phyloP scores from a whole-genome alignment of 176 grass and related monocot genomes.

The Rhipidocladum racemiflorum region DNA sequence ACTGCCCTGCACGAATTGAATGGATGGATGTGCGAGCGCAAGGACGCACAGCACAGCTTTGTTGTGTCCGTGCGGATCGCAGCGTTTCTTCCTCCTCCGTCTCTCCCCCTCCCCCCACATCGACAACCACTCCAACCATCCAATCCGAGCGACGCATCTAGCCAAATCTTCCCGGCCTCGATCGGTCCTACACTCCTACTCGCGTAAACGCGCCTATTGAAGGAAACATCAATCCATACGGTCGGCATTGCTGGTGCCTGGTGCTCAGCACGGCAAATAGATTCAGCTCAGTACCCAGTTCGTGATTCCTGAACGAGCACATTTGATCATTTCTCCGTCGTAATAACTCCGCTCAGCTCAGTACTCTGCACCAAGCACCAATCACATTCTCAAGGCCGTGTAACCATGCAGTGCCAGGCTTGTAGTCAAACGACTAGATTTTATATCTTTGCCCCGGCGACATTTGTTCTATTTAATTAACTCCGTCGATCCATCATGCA shows the following conservation, averaged over 20 bases:
- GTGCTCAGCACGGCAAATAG: neutral
- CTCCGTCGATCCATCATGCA: neutral
- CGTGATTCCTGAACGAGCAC: too few species aligned
- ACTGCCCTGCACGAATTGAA: neutral
- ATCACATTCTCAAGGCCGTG: neutral
- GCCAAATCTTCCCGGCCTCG: neutral
- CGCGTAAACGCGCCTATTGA: neutral
- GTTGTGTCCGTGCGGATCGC: constrained; percentile 36
- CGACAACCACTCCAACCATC: neutral
- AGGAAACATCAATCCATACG: neutral
- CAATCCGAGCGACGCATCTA: neutral
- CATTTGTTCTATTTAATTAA: neutral
- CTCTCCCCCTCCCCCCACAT: too few species aligned
- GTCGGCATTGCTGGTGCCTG: neutral
- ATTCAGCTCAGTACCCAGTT: neutral
- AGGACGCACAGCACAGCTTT: neutral
- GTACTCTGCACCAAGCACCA: neutral
- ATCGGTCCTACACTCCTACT: neutral
- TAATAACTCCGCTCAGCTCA: neutral
- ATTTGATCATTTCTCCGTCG: neutral
- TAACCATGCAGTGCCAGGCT: constrained; percentile 7
- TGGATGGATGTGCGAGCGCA: neutral
- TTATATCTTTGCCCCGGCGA: neutral
- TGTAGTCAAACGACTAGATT: constrained; percentile 29
- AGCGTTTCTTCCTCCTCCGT: neutral